Percentiles rank a stretch among this genome's conserved stretches.
These are phyloP conservation scores for Allium sativum DNA, from an alignment of 106 monocot genomes.

Conservation along the genomic window DNA sequence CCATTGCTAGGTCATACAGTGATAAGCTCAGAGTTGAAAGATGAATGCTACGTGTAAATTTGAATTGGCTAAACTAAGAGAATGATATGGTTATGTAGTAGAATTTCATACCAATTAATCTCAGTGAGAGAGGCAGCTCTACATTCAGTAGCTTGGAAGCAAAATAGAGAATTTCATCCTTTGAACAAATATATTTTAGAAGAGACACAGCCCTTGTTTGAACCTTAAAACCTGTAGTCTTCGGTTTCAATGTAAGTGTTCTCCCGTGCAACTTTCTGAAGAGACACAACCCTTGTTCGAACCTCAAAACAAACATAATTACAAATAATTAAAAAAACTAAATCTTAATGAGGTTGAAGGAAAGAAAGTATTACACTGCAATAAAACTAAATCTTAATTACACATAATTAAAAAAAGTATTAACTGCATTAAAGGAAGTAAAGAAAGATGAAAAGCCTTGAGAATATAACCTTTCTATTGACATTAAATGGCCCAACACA, in stretches of 20 bases:
- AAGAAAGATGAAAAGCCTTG: too few species aligned
- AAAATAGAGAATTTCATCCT: slow-evolving; percentile 66
- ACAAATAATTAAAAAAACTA: too few species aligned
- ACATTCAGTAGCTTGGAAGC: slow-evolving; percentile 78
- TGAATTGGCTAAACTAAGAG: background rate
- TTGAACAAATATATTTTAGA: slow-evolving; percentile 63
- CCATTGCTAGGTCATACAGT: slow-evolving; percentile 23
- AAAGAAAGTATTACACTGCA: too few species aligned
- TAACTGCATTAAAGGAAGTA: too few species aligned
- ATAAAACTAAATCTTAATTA: too few species aligned
- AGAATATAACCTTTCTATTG: too few species aligned
- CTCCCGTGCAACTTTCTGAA: slow-evolving; percentile 57
- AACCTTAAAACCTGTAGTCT: slow-evolving; percentile 90
- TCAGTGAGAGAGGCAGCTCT: slow-evolving; percentile 85
- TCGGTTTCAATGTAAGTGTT: slow-evolving; percentile 85
- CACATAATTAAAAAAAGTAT: too few species aligned
- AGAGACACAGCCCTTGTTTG: slow-evolving; percentile 72
- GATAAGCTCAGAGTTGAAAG: slow-evolving; percentile 15
- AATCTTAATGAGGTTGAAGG: too few species aligned
- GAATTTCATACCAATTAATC: slow-evolving; percentile 75
- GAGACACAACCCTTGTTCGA: slow-evolving; percentile 65
- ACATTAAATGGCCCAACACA: too few species aligned
- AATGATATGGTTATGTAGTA: background rate
- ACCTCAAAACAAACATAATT: slow-evolving; percentile 99
- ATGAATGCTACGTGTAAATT: background rate